Evolutionary conservation across 371 early-diverging fungal species (phyloP).

Genomic region (Lichtheimia corymbifera): DNA sequence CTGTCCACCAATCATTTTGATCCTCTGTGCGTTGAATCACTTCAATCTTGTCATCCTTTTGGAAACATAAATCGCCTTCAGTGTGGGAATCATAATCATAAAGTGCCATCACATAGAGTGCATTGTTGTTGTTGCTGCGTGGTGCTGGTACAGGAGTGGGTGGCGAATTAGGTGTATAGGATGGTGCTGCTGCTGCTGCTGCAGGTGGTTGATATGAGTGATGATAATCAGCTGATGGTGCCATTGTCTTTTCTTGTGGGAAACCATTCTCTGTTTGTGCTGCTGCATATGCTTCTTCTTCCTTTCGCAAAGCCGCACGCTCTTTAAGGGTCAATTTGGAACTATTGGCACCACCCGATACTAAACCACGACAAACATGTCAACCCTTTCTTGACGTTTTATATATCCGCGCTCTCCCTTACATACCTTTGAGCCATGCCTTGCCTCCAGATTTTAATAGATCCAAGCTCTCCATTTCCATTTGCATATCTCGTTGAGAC

Average conservation of each 20-base stretch:
- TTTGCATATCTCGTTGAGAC: conserved; percentile 23
- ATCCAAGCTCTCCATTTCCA: conserved; percentile 39
- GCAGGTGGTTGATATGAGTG: background rate
- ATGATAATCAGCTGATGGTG: background rate
- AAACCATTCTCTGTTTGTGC: conserved; percentile 11
- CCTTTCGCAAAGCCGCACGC: conserved; percentile 31
- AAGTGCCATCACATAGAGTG: conserved; percentile 53
- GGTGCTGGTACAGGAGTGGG: conserved; percentile 18
- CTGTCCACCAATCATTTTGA: conserved; percentile 78
- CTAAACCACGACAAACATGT: background rate
- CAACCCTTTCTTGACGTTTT: no score
- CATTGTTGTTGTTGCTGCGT: background rate
- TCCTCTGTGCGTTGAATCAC: conserved; percentile 55
- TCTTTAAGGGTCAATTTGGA: conserved; percentile 37
- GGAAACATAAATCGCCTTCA: conserved; percentile 69
- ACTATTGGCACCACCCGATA: conserved; percentile 36
- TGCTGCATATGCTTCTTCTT: background rate
- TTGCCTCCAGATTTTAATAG: conserved; percentile 41
- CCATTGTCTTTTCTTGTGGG: background rate
- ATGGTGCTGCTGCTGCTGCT: background rate
- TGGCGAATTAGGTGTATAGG: background rate
- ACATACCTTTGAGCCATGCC: conserved; percentile 28
- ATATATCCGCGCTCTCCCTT: no score
- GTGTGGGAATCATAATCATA: conserved; percentile 76
- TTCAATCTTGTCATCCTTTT: conserved; percentile 67